Conservation (phyloP, 306 rosid genomes). For the Cucurbita moschata region DNA sequence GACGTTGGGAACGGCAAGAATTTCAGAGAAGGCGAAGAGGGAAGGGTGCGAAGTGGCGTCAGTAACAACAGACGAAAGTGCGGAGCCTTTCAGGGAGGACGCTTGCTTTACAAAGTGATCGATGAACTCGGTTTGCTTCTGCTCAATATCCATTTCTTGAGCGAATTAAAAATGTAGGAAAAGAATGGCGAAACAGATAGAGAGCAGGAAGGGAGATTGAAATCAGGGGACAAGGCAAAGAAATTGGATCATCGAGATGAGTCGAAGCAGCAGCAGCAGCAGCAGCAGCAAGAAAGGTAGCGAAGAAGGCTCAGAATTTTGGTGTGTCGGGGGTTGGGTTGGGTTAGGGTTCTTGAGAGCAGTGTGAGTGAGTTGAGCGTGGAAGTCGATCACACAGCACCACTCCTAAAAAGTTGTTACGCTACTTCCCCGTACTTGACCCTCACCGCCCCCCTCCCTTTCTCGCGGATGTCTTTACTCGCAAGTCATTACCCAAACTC, state of each 20-base stretch:
- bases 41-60: constrained; percentile 81
- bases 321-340: neutral
- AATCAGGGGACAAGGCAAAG: neutral
- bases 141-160: constrained; percentile 58
- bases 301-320: neutral
- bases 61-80: constrained; percentile 33
- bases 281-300: neutral
- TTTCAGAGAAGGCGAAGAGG: constrained; percentile 83
- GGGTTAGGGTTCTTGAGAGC: neutral
- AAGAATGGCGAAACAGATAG: neutral
- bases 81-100: constrained; percentile 31
- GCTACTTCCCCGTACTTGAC: neutral
- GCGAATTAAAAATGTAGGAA: neutral
- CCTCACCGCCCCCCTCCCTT: neutral
- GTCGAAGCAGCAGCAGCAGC: neutral
- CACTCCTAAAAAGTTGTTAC: neutral
- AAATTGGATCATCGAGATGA: neutral
- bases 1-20: constrained; percentile 61
- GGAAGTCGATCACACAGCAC: neutral
- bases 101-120: constrained; percentile 70
- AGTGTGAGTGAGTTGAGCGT: neutral
- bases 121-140: constrained; percentile 69
- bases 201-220: neutral
- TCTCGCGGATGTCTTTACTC: neutral
- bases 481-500: neutral